Conservation (phyloP, 2,329 filamentous ascomycete species). For the Fonsecaea multimorphosa region DNA sequence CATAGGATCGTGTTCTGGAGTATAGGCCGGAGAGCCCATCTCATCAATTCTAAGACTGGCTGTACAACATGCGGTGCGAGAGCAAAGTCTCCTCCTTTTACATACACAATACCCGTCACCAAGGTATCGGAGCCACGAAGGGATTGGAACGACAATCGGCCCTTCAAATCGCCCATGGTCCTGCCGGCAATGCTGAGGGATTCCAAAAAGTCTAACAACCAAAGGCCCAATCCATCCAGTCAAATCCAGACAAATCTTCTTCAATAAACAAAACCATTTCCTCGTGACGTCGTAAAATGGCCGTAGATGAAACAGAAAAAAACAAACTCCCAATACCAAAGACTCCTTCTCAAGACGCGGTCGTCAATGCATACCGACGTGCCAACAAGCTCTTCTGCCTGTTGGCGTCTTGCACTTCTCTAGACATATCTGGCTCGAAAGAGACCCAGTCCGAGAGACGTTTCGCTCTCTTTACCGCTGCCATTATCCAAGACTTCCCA, state of each 20-base stretch:
- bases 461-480: constrained; percentile 37
- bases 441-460: constrained; percentile 37
- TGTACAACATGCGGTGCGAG: not conserved
- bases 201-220: not conserved
- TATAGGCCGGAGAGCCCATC: not conserved
- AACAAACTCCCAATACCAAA: not conserved
- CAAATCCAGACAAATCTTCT: not conserved
- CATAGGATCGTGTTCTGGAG: not conserved
- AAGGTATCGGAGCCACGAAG: not conserved
- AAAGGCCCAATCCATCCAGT: not conserved
- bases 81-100: not conserved
- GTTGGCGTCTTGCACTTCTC: not conserved
- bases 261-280: not conserved
- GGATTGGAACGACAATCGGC: not conserved
- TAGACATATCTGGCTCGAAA: constrained; percentile 36
- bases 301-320: constrained; percentile 6
- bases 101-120: not conserved
- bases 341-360: constrained; percentile 2
- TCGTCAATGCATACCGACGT: not conserved
- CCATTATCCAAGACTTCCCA: constrained; percentile 40
- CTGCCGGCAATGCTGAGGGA: not conserved
- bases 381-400: not conserved
- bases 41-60: not conserved
- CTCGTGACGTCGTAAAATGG: constrained; percentile 13
- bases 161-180: not conserved